Percentiles rank a stretch among this genome's conserved stretches.
These are phyloP conservation scores for Afroboletus lepidellus DNA, from an alignment of 1,284 basidiomycete genomes.

Conservation along the genomic window DNA sequence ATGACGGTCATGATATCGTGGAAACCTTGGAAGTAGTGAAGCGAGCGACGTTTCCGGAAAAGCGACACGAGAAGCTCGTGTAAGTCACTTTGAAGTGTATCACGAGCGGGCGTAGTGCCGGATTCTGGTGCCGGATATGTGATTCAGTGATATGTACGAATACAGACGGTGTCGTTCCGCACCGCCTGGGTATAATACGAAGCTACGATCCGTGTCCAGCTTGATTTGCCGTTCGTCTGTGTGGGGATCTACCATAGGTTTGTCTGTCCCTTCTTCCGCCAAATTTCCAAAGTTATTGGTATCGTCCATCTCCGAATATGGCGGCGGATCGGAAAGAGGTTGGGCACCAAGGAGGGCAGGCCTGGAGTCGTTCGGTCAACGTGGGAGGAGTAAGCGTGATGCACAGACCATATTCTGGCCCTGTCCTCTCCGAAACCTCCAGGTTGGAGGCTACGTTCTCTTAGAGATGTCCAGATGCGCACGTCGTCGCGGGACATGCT, in stretches of 20 bases:
- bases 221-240: conserved; percentile 81
- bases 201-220: conserved; percentile 86
- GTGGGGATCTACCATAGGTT: conserved; percentile 44
- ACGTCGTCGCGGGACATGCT: conserved; percentile 24
- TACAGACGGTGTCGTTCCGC: background rate
- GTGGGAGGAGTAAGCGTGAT: background rate
- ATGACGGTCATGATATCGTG: conserved; percentile 91
- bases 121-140: conserved; percentile 29
- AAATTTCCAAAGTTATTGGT: conserved; percentile 7
- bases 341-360: conserved; percentile 22
- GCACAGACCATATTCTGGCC: conserved; percentile 54
- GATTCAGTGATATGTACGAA: conserved; percentile 13
- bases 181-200: conserved; percentile 81
- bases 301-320: conserved; percentile 32
- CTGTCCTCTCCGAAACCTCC: conserved; percentile 64
- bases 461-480: conserved; percentile 50
- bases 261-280: conserved; percentile 3
- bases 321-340: conserved; percentile 21
- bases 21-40: conserved; percentile 93
- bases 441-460: conserved; percentile 50
- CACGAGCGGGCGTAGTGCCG: conserved; percentile 24
- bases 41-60: conserved; percentile 67
- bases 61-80: conserved; percentile 74
- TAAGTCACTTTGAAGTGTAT: conserved; percentile 62
- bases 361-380: conserved; percentile 24